Base-by-base conservation (phyloP, 352 stramenopile species). In the Phytophthora hybrid region DNA sequence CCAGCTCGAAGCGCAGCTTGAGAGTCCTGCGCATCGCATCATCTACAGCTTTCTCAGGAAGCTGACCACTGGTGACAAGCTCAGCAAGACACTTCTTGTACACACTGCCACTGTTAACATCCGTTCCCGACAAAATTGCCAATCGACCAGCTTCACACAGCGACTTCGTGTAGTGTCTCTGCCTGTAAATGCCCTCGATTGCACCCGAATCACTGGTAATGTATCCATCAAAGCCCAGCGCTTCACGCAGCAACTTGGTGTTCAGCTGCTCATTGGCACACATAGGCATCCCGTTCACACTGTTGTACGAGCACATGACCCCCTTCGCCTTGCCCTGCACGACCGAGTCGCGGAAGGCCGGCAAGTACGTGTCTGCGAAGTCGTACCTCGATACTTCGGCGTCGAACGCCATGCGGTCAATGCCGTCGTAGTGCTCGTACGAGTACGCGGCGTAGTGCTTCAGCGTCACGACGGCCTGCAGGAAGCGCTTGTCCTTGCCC, bases 271-370 rank as follows among this genome's bases (percentile, higher is more conserved):
- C 63, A 69, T 98, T 97, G 10, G 93, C 88, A 68, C 97, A 99
- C 63, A 92, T 88, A 4, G 96, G 97, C 31, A 98, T 78, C 10
- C 95, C 94, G 74, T 99, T 98, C 16, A 99, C 68, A 34, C 87
- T 89, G 73, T 99, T 99, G 85, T 99, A 99, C 46, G 87, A 96
- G 81, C 96, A 99, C 97, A 99, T 99, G 66, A 99, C 73, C 7
- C 88, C 82, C n/a, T 82, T 93, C 3, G 85, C 93, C 9, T 87
- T 78, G 9, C 73, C 93, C 7, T 96, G 82, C 59, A 76, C 81
- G 0, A 98, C 82, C 31, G 92, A 94, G 34, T 86, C 78, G 31
- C 84, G 84, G 63, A 98, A 97, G 0, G 85, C 83, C 21, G 83
- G 88, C 11, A 98, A 79, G 75, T 98, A 99, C 44, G 95, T 98